Evolutionary conservation across 768 basidiomycete species (phyloP).

Genomic region (Daedalea quercina): DNA sequence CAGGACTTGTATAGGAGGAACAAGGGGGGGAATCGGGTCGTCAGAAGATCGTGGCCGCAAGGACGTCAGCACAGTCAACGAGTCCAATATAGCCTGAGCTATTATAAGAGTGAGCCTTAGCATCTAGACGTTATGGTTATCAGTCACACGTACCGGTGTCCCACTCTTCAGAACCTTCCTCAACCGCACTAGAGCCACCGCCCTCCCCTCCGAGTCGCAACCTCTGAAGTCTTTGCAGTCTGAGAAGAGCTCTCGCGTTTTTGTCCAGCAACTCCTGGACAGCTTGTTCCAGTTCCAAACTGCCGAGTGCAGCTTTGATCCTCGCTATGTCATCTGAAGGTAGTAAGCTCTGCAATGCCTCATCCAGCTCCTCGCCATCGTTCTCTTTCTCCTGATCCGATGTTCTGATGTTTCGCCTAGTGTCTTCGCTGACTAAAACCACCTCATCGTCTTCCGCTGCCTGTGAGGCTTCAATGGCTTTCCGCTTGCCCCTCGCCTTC

Average conservation of each 20-base stretch:
- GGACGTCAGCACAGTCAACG: slow-evolving; percentile 59
- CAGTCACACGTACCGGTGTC: slow-evolving; percentile 52
- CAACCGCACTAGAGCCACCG: slow-evolving; percentile 37
- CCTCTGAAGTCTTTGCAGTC: slow-evolving; percentile 61
- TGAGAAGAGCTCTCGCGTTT: slow-evolving; percentile 55
- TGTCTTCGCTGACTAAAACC: slow-evolving; percentile 12
- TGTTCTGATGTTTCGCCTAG: background rate
- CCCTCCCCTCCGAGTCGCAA: slow-evolving; percentile 43
- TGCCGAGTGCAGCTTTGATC: slow-evolving; percentile 55
- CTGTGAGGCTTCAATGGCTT: slow-evolving; percentile 7
- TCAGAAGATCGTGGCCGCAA: slow-evolving; percentile 58
- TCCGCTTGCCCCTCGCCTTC: slow-evolving; percentile 22
- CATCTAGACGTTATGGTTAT: slow-evolving; percentile 2
- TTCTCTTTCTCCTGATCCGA: slow-evolving; percentile 1
- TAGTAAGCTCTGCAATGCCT: slow-evolving; percentile 47
- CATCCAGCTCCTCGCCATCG: slow-evolving; percentile 26
- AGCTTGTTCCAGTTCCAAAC: slow-evolving; percentile 59
- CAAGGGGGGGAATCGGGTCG: slow-evolving; percentile 32
- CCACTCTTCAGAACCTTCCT: slow-evolving; percentile 77
- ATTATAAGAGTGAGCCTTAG: slow-evolving; percentile 10
- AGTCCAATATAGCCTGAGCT: slow-evolving; percentile 73
- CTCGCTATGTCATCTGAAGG: slow-evolving; percentile 46
- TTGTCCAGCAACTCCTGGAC: slow-evolving; percentile 62
- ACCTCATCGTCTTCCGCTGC: slow-evolving; percentile 6
- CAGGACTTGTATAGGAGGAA: slow-evolving; percentile 60